Conservation (phyloP, 2,329 filamentous ascomycete genomes). For the Curvularia eragrostidis region DNA sequence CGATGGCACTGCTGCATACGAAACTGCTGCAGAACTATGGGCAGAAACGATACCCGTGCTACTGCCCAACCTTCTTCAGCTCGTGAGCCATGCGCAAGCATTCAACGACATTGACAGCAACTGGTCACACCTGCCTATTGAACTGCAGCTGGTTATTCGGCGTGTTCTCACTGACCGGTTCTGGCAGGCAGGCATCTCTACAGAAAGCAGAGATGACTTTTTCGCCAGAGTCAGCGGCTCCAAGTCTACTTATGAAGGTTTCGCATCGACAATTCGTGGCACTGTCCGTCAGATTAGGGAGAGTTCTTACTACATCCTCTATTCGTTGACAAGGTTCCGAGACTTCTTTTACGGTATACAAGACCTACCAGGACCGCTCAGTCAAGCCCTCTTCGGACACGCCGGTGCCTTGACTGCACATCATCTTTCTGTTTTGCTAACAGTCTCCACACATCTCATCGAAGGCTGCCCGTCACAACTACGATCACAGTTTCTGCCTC, state of each 20-base stretch:
- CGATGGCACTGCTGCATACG: slow-evolving; percentile 73
- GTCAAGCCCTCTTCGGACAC: slow-evolving; percentile 82
- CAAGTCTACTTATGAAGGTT: slow-evolving; percentile 86
- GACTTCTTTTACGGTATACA: slow-evolving; percentile 89
- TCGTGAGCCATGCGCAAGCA: slow-evolving; percentile 87
- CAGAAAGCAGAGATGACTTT: slow-evolving; percentile 94
- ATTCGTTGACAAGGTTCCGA: slow-evolving; percentile 87
- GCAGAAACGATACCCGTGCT: slow-evolving; percentile 80
- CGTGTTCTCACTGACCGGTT: slow-evolving; percentile 92
- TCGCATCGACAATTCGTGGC: slow-evolving; percentile 90
- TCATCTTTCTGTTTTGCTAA: slow-evolving; percentile 91
- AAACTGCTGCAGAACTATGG: slow-evolving; percentile 83
- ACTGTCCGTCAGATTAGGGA: slow-evolving; percentile 89
- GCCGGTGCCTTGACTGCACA: slow-evolving; percentile 85
- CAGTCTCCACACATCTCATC: slow-evolving; percentile 85
- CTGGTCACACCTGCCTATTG: slow-evolving; percentile 77
- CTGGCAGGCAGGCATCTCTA: slow-evolving; percentile 97
- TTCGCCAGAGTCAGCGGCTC: slow-evolving; percentile 90
- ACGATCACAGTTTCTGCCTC: slow-evolving; percentile 81
- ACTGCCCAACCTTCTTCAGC: slow-evolving; percentile 83
- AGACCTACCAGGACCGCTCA: slow-evolving; percentile 81
- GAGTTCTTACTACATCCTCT: slow-evolving; percentile 91
- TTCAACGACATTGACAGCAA: slow-evolving; percentile 81
- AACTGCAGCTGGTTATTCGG: slow-evolving; percentile 78
- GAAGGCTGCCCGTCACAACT: slow-evolving; percentile 87